These are phyloP conservation scores for Phalaenopsis aphrodite DNA, from an alignment of 106 monocot species.

Conservation along the genomic window DNA sequence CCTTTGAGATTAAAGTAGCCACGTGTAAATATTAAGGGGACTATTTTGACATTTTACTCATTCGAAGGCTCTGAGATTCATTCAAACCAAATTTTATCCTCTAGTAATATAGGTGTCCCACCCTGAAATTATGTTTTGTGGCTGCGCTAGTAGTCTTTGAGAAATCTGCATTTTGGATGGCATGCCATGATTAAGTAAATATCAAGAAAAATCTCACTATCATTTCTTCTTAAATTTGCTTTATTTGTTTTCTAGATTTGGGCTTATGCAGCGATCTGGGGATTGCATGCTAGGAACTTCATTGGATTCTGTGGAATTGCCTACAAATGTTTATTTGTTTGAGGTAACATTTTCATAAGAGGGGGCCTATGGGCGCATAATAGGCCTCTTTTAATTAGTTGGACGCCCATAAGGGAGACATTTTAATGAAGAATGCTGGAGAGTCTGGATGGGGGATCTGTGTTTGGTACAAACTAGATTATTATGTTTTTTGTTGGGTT, in stretches of 20 bases:
- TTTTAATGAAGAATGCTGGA: background rate
- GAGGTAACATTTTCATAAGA: conserved; percentile 19
- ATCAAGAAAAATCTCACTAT: conserved; percentile 5
- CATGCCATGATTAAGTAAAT: background rate
- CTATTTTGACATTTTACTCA: no score
- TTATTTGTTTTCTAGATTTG: conserved; percentile 37
- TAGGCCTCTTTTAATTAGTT: no score
- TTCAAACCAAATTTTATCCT: no score
- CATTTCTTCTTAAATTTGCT: conserved; percentile 24
- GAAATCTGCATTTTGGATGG: background rate
- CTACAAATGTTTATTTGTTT: conserved; percentile 6
- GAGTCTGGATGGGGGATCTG: conserved; percentile 1
- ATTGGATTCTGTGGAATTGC: conserved; percentile 21
- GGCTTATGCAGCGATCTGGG: conserved; percentile 45
- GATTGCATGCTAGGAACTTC: conserved; percentile 42
- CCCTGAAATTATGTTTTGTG: background rate
- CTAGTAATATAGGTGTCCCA: background rate
- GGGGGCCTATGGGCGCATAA: conserved; percentile 16
- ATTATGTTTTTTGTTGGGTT: background rate
- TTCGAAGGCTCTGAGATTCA: no score
- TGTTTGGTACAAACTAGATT: conserved; percentile 12
- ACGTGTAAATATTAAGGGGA: no score
- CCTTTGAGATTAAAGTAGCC: no score
- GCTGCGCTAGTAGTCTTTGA: background rate
- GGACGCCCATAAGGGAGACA: no score